Base-by-base conservation (phyloP, 1,284 basidiomycete species). In the Fomes fomentarius region DNA sequence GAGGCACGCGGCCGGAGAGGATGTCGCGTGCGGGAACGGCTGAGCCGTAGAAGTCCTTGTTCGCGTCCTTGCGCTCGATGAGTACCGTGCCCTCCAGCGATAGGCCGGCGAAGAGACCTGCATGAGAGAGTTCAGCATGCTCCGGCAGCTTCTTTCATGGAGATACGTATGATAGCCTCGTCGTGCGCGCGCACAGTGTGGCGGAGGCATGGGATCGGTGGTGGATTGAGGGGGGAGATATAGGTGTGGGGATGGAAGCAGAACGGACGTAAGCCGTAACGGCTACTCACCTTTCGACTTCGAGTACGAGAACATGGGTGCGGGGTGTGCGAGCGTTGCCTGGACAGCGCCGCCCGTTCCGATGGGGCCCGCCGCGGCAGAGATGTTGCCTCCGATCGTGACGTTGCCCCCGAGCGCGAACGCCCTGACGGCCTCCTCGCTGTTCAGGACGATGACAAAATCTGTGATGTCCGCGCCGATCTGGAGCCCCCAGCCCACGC, bases 291-390 rank as follows among this genome's bases (percentile, higher is more conserved):
- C 94, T 75, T 95, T 96, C 11, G 91, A 94, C 72, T 96, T 92
- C 19, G 91, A 95, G 74, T 98, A 98, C 61, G 93, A 94, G 75
- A 98, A 99, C 89, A 98, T 95, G 1, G 96, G 96, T 11, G 96
- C 89, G 0, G 96, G 95, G 71, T 96, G 93, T 17, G 93, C 89
- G 42, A 99, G 76, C 9, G 87, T 88, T 0, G 94, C 86, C 64
- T 96, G 89, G 8, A 98, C 85, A 53, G 92, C 91, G 0, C 92
- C 96, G 10, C 97, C 97, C 0, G 96, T 98, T 0, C 96, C 97
- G 60, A 98, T 92, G 0, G 96, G 96, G 0, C 95, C 94, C 9
- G 93, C 94, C 0, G 90, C 80, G 1, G 92, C 93, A 48, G 85
- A 88, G 63, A 95, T 80, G 63, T 89, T 91, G 0, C 93, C 93